These are phyloP conservation scores for Fomitopsis schrenkii DNA, from an alignment of 1,284 basidiomycete species.

Conservation along the genomic window DNA sequence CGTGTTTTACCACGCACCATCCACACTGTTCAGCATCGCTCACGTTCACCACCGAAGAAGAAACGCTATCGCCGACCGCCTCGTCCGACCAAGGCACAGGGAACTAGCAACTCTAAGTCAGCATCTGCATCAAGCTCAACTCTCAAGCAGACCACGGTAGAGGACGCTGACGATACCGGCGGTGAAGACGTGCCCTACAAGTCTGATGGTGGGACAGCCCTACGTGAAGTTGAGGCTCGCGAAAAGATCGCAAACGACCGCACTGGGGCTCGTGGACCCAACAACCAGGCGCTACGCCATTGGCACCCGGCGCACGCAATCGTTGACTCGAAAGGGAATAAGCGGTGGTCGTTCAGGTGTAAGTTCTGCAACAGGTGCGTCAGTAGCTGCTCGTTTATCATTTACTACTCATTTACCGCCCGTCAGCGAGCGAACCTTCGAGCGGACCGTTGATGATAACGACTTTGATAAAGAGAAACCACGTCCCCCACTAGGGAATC, in stretches of 20 bases:
- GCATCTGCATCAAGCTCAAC: too few relatives aligned
- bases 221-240: conserved; percentile 1
- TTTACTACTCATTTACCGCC: background rate
- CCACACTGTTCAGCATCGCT: too few relatives aligned
- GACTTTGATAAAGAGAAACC: background rate
- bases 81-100: too few relatives aligned
- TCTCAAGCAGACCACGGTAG: too few relatives aligned
- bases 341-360: conserved; percentile 2
- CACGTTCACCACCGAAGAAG: too few relatives aligned
- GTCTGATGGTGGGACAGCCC: conserved; percentile 2
- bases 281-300: conserved; percentile 3
- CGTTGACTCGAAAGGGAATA: background rate
- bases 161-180: background rate
- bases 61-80: too few relatives aligned
- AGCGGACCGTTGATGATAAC: background rate
- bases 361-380: background rate
- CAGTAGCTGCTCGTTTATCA: background rate
- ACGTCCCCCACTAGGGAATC: background rate
- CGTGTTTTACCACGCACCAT: too few relatives aligned
- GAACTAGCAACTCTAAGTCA: too few relatives aligned
- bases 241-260: background rate
- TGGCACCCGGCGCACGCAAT: conserved; percentile 1
- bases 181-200: background rate
- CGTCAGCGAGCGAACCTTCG: background rate
- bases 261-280: background rate